Evolutionary conservation across 78 protist species (phyloP).

Genomic region (Speleostelium caveatum): DNA sequence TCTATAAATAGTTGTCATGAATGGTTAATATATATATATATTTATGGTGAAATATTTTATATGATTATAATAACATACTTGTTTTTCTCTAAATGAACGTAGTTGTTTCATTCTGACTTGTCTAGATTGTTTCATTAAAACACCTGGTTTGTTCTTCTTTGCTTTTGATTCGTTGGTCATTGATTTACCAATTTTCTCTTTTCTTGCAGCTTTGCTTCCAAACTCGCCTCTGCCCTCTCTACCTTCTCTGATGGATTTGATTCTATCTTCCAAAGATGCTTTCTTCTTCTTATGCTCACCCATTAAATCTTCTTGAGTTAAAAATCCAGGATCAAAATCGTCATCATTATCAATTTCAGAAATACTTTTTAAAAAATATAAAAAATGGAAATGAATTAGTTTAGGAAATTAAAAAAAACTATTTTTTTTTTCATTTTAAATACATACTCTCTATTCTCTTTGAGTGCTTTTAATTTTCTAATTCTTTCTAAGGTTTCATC

Average conservation of each 20-base stretch:
- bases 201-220: conserved; percentile 8
- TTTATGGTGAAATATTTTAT: too few species aligned
- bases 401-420: background rate
- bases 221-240: conserved; percentile 74
- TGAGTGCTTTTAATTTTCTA: conserved; percentile 12
- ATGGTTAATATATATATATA: too few species aligned
- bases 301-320: conserved; percentile 10
- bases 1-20: too few species aligned
- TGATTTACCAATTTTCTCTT: conserved; percentile 49
- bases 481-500: conserved; percentile 37
- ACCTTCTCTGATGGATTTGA: conserved; percentile 25
- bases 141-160: conserved; percentile 32
- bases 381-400: background rate
- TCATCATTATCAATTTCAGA: conserved; percentile 17
- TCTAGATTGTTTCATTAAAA: conserved; percentile 23
- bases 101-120: conserved; percentile 36
- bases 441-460: conserved; percentile 5
- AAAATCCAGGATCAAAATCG: conserved; percentile 18
- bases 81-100: conserved; percentile 43
- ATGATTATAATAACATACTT: too few species aligned
- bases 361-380: background rate
- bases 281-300: conserved; percentile 49
- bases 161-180: conserved; percentile 58
- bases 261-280: conserved; percentile 29
- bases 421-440: too few species aligned